These are phyloP conservation scores for Endotrypanum monterogeii DNA, from an alignment of 208 protist genomes.

Conservation along the genomic window DNA sequence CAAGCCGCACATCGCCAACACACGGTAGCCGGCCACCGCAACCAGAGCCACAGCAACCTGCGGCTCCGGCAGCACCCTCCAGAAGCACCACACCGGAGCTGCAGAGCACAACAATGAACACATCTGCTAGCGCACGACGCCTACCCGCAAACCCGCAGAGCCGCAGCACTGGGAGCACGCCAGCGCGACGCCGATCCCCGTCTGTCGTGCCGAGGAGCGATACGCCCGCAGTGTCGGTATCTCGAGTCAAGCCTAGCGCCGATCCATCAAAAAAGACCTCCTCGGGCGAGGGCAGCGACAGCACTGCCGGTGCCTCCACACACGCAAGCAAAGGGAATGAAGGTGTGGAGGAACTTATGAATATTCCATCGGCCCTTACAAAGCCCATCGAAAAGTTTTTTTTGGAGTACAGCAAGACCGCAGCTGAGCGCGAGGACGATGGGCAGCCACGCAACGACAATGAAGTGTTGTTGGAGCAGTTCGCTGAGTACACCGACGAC, in stretches of 20 bases:
- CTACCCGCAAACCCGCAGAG: constrained; percentile 9
- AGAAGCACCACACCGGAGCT: constrained; percentile 1
- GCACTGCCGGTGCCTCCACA: constrained; percentile 26
- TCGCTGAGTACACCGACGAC: constrained; percentile 92
- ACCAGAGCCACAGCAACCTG: not conserved
- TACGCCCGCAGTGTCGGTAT: not conserved
- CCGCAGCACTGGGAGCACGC: constrained; percentile 8
- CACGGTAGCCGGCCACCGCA: not conserved
- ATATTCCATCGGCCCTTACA: constrained; percentile 41
- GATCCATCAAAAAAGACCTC: constrained; percentile 9
- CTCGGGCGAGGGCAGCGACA: constrained; percentile 18
- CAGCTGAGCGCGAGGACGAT: constrained; percentile 34
- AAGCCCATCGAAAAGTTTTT: constrained; percentile 86
- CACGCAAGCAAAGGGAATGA: constrained; percentile 20
- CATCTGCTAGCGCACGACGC: constrained; percentile 18
- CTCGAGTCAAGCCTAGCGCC: constrained; percentile 10
- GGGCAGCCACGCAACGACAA: constrained; percentile 69
- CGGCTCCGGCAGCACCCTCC: not conserved
- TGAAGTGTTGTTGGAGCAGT: constrained; percentile 79
- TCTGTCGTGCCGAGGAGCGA: not conserved
- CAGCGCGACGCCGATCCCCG: constrained; percentile 1
- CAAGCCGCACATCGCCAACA: constrained; percentile 19
- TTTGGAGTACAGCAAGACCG: constrained; percentile 51
- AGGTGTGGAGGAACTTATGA: constrained; percentile 74
- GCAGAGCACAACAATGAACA: constrained; percentile 15